A percentile compares a stretch with the other conserved stretches of the same genome.
Evolutionary conservation across 208 protist genomes (phyloP).

Genomic region (Trypanosoma grayi): DNA sequence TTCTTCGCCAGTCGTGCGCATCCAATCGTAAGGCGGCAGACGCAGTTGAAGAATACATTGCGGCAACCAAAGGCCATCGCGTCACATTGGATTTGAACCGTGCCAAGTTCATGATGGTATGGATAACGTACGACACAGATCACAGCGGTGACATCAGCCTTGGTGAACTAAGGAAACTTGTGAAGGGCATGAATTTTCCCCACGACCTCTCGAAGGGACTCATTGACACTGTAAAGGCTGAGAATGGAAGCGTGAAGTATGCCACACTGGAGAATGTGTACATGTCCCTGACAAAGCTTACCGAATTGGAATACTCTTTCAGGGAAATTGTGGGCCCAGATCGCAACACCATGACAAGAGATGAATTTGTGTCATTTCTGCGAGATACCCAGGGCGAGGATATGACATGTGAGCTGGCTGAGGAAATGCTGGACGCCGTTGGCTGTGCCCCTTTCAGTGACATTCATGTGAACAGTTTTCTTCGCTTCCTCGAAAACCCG

Average conservation of each 20-base stretch:
- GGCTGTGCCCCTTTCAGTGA: slow-evolving; percentile 31
- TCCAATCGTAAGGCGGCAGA: slow-evolving; percentile 28
- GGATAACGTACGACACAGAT: slow-evolving; percentile 63
- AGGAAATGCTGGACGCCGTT: slow-evolving; percentile 37
- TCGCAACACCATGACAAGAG: slow-evolving; percentile 33
- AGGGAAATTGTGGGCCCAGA: slow-evolving; percentile 21
- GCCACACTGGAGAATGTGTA: slow-evolving; percentile 46
- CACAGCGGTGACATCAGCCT: slow-evolving; percentile 54
- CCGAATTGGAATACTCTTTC: slow-evolving; percentile 59
- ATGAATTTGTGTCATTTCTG: slow-evolving; percentile 47
- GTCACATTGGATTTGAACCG: slow-evolving; percentile 41
- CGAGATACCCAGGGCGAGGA: slow-evolving; percentile 39
- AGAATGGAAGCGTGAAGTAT: slow-evolving; percentile 34
- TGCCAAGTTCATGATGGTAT: slow-evolving; percentile 66
- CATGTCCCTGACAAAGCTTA: slow-evolving; percentile 35
- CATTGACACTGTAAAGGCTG: slow-evolving; percentile 27
- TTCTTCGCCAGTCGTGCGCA: slow-evolving; percentile 40
- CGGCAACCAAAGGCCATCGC: slow-evolving; percentile 14
- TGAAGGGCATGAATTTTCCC: slow-evolving; percentile 50
- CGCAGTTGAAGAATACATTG: slow-evolving; percentile 36
- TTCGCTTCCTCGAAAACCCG: slow-evolving; percentile 38
- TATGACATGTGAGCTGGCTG: slow-evolving; percentile 28
- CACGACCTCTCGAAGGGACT: slow-evolving; percentile 37
- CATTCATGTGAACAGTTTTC: slow-evolving; percentile 39
- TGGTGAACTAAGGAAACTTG: slow-evolving; percentile 41